phyloP scores from a whole-genome alignment of 176 grass and related monocot genomes.

The Pontederia paniculata region DNA sequence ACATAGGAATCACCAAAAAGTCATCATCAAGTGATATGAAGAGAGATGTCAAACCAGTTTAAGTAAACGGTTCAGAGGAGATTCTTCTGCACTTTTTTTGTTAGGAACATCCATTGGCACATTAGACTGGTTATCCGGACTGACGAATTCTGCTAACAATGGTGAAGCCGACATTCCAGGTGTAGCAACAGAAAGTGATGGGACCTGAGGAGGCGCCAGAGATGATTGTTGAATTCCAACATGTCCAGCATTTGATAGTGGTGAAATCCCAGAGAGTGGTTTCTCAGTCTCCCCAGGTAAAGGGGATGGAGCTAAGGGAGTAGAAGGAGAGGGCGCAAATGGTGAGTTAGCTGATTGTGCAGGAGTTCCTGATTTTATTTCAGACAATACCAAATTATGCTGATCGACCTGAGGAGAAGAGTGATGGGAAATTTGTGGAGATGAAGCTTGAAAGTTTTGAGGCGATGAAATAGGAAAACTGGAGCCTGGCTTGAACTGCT shows the following conservation, averaged over 20 bases:
- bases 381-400: constrained; percentile 56
- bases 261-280: constrained; percentile 42
- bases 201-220: constrained; percentile 14
- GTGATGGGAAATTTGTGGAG: constrained; percentile 83
- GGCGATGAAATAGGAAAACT: constrained; percentile 82
- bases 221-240: constrained; percentile 43
- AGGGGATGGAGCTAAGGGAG: constrained; percentile 71
- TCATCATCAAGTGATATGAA: neutral
- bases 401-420: constrained; percentile 66
- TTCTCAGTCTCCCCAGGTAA: constrained; percentile 70
- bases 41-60: neutral
- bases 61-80: neutral
- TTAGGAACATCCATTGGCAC: neutral
- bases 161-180: constrained; percentile 15
- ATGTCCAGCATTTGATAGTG: constrained; percentile 48
- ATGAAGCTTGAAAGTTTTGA: constrained; percentile 83
- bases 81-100: neutral
- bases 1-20: neutral
- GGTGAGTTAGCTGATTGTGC: constrained; percentile 69
- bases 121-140: constrained; percentile 6
- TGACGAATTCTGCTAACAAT: neutral
- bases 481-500: constrained; percentile 51
- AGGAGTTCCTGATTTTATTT: constrained; percentile 71
- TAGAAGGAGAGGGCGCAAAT: constrained; percentile 75
- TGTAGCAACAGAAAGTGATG: constrained; percentile 1